Base-by-base conservation (phyloP, 345 rosid genomes). In the Jatropha curcas region DNA sequence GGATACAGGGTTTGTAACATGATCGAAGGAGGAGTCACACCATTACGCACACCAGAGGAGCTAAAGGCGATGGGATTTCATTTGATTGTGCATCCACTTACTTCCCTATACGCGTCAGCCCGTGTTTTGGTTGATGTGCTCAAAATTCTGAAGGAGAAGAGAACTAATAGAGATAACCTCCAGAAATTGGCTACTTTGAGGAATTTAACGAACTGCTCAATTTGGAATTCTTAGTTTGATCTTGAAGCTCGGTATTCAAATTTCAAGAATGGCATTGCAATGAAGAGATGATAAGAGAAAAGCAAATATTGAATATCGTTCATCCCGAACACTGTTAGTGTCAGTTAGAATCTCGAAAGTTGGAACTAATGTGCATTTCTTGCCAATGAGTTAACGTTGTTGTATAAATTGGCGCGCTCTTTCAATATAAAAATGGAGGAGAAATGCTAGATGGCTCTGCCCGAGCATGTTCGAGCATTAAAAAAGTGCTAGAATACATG, bases 11-110 rank as follows among this genome's bases (percentile, higher is more conserved):
- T 82, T 25, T 85, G 86, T 41, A 85, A 87, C 68, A 80, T 82
- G 88, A 63, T 83, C 37, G 88, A 84, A 86, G 87, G 89, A 25
- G 88, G 92, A n/a, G 70, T 74, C 4, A 86, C 89, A 3, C 88
- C 88, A 1, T 72, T 88, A 75, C 88, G 77, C 74, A 59, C 80
- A 0, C 87, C 87, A 19, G 76, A 84, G 67, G 86, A 87, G 82
- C 83, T 85, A 60, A 82, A 79, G 71, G 85, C 72, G 10, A 82
- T 84, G 88, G 85, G 89, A 3, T 87, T 85, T 67, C 82, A 84
- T 75, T 43, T 83, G 81, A 72, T 72, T 13, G 74, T 74, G 53
- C 82, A 80, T 43, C 73, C 80, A 48, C 77, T 71, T 27, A 83
- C 83, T 2, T 71, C 84, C 1, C 82, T 84, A 27, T 84, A 84